phyloP scores from a whole-genome alignment of 495 filamentous ascomycete genomes.

The Neurospora tetraspora region DNA sequence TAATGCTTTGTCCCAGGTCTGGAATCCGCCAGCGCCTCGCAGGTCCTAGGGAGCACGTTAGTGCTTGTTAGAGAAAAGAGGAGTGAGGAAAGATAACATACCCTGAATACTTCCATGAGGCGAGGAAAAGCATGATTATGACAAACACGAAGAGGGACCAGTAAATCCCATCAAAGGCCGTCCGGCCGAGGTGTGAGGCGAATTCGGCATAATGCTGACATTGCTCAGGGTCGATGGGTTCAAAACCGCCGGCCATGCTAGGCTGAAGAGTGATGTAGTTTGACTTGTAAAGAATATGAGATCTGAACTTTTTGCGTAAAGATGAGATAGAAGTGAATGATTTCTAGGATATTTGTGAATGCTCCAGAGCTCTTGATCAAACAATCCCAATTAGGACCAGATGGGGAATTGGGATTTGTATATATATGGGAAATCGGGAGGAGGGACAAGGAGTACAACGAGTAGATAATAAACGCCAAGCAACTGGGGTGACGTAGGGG shows the following conservation, averaged over 20 bases:
- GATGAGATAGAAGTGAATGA: not conserved
- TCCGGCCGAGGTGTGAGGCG: constrained; percentile 26
- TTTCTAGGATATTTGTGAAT: not conserved
- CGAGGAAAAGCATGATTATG: constrained; percentile 26
- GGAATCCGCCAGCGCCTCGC: not conserved
- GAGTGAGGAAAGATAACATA: constrained; percentile 11
- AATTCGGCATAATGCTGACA: constrained; percentile 39
- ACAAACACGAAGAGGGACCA: constrained; percentile 35
- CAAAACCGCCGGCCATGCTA: constrained; percentile 29
- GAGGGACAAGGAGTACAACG: not conserved
- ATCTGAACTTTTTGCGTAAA: not conserved
- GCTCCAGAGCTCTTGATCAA: not conserved
- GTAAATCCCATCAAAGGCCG: constrained; percentile 35
- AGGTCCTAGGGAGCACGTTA: not conserved
- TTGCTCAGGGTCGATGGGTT: constrained; percentile 17
- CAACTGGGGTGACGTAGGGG: constrained; percentile 7
- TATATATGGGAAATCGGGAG: not conserved
- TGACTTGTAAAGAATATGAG: not conserved
- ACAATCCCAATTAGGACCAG: not conserved
- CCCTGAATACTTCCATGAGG: constrained; percentile 33
- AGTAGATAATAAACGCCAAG: not conserved
- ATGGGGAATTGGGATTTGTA: not conserved
- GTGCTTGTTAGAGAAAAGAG: not conserved
- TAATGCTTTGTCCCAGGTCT: constrained; percentile 1
- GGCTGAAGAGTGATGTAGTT: not conserved